phyloP scores from a whole-genome alignment of 2,329 filamentous ascomycete species.

The Sporothrix luriei region DNA sequence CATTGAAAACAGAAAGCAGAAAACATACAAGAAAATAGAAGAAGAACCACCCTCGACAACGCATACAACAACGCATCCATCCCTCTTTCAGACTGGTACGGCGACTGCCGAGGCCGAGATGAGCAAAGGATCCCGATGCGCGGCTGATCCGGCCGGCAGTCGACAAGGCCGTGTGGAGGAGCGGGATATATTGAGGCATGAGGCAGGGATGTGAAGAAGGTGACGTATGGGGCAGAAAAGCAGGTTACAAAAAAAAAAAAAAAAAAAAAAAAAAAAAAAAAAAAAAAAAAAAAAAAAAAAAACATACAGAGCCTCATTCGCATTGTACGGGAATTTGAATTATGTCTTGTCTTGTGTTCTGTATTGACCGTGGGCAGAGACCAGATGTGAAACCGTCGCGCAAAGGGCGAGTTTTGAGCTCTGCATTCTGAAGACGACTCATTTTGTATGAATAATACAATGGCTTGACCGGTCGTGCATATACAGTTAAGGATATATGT shows the following conservation, averaged over 20 bases:
- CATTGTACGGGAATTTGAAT: background rate
- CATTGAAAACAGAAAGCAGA: no score
- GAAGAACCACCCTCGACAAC: background rate
- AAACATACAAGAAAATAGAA: background rate
- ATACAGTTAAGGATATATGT: background rate
- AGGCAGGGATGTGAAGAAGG: background rate
- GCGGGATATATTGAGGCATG: background rate
- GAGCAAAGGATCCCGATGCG: conserved; percentile 17
- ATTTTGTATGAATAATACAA: conserved; percentile 3
- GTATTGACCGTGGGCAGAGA: no score
- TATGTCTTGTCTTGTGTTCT: background rate
- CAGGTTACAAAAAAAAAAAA: no score
- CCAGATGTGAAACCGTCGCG: background rate
- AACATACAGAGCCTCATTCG: background rate
- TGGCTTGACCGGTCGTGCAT: conserved; percentile 1
- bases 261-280: no score
- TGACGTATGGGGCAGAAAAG: background rate
- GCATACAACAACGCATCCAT: no score
- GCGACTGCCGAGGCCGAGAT: conserved; percentile 24
- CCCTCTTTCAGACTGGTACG: background rate
- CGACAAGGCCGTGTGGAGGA: background rate
- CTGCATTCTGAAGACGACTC: background rate
- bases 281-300: no score
- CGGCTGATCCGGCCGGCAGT: conserved; percentile 12
- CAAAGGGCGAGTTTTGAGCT: background rate